Base-by-base conservation (phyloP, 2,329 filamentous ascomycete genomes). In the Epichloe brachyelytri region DNA sequence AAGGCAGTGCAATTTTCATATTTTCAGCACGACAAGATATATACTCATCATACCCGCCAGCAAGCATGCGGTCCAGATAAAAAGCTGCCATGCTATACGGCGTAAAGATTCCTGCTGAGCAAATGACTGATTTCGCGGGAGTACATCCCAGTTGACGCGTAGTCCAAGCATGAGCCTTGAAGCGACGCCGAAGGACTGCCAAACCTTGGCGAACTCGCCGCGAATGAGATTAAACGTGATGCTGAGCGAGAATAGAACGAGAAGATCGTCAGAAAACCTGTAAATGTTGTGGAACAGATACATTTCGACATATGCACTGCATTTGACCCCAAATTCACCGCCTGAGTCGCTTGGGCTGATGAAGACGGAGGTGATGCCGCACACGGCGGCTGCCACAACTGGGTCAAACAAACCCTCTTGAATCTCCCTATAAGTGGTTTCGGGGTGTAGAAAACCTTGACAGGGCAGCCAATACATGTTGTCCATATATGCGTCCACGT, bases 11-110 rank as follows among this genome's bases (percentile, higher is more conserved):
- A 7, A 71, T 65, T 52, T 64, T 65, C 65, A 70, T 68, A 34
- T 63, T 64, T 14, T 69, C 63, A 5, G 65, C 61, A 11, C 64
- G 62, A 34, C 65, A 65, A 12, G 61, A 60, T 19, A 71, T 62
- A 51, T 71, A 69, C 46, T 69, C 68, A 26, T 70, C 68, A 44
- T 68, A 71, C 1, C 68, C 68, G 2, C 64, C 67, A 1, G 68
- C 67, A 11, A 70, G 60, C 22, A 67, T 54, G 7, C 68, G 63
- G 47, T 71, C 68, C 43, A 69, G 55, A 43, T 65, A 58, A 51
- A 68, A 40, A 69, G 57, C 37, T 66, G 63, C 68, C 68, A 71
- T 2, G 63, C 66, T 20, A 68, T 59, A 7, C 68, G 63, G 22
- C 68, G 61, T 14, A 64, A 55, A 5, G 56, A 63, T 54, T 71